Conservation (phyloP, 1,284 basidiomycete species). For the Malassezia psittaci region DNA sequence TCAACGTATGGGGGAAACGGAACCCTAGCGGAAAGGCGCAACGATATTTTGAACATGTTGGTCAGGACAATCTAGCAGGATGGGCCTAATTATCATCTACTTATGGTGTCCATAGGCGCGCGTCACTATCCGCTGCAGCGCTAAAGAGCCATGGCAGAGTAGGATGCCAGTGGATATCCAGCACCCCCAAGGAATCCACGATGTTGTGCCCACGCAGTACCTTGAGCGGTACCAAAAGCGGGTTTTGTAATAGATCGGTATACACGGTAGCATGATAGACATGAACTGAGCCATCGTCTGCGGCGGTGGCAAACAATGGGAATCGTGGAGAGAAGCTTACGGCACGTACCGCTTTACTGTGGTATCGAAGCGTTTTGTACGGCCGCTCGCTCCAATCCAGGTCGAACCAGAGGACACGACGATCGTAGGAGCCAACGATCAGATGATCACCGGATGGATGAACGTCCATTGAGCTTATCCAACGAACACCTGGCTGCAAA, state of each 20-base stretch:
- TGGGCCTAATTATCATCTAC: slow-evolving; percentile 6
- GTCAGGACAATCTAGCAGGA: slow-evolving; percentile 1
- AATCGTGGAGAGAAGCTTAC: slow-evolving; percentile 71
- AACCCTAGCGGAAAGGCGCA: slow-evolving; percentile 9
- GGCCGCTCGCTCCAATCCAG: slow-evolving; percentile 88
- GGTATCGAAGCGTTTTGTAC: slow-evolving; percentile 93
- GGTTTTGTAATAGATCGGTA: slow-evolving; percentile 72
- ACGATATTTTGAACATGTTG: slow-evolving; percentile 7
- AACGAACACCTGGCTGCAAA: slow-evolving; percentile 78
- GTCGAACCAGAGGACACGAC: slow-evolving; percentile 97
- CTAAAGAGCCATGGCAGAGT: slow-evolving; percentile 87
- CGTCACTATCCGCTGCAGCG: slow-evolving; percentile 82
- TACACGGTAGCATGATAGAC: slow-evolving; percentile 92
- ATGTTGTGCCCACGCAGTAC: slow-evolving; percentile 81
- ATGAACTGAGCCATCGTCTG: slow-evolving; percentile 93
- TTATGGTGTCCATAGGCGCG: slow-evolving; percentile 62
- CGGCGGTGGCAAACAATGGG: slow-evolving; percentile 87
- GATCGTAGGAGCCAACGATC: slow-evolving; percentile 92
- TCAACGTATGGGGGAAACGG: slow-evolving; percentile 45
- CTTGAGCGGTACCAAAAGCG: slow-evolving; percentile 92
- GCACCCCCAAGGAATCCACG: slow-evolving; percentile 74
- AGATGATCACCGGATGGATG: slow-evolving; percentile 78
- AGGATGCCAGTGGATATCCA: slow-evolving; percentile 79
- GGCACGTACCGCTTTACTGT: slow-evolving; percentile 78
- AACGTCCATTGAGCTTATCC: slow-evolving; percentile 93